Base-by-base conservation (phyloP, 306 rosid genomes). In the Fragaria ananassa region DNA sequence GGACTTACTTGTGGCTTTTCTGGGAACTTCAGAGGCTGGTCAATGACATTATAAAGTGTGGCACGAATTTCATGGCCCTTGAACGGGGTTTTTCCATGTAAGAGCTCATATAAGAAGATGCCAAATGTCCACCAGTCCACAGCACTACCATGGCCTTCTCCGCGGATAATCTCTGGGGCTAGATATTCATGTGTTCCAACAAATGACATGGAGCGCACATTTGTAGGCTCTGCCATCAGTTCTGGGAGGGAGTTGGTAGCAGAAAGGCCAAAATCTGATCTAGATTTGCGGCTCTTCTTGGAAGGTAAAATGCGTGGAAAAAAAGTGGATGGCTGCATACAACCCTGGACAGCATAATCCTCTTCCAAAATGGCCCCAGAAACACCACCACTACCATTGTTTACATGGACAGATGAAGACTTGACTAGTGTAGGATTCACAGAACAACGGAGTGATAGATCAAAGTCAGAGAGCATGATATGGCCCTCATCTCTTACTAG, bases 81-180 rank as follows among this genome's bases (percentile, higher is more conserved):
- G 78, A 93, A 93, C 25, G 97, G 98, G 27, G 98, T 93, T 73
- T 91, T 86, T 29, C 98, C 98, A 60, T 88, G 93, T 58, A 93
- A 80, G 21, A 93, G 74, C 84, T 93, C 98, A 39, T 93, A 93
- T 72, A 93, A 83, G 89, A 93, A 93, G 66, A 93, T 93, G n/a
- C 98, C 98, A 21, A 86, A 91, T 4, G 98, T 93, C 98, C 98
- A 93, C 97, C 98, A 93, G 53, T 93, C 97, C 71, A 93, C 98
- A 27, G 98, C 98, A 76, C 98, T 93, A 4, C 98, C 98, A 69
- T 93, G 98, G 4, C 98, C 98, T 71, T 93, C 97, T 64, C 98
- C 98, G 2, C 89, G 91, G 78, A 93, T 80, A n/a, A 93, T 93
- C 87, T 93, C 97, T 3, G 98, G 98, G 39, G 98, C 96, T 41